Evolutionary conservation across 352 stramenopile genomes (phyloP).

Genomic region (Globisporangium alternatum): DNA sequence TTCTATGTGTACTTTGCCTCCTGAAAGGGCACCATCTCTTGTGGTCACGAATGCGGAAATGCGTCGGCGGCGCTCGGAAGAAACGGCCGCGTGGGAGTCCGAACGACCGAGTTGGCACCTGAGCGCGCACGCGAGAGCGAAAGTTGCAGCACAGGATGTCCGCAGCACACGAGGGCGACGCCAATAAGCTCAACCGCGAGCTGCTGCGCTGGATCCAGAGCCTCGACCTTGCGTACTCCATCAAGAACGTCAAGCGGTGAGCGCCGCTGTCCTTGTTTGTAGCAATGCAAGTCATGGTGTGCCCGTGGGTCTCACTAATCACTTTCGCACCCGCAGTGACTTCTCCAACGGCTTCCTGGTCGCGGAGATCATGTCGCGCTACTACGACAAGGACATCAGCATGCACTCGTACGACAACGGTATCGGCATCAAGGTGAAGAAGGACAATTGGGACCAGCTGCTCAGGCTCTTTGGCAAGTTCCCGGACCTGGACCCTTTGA

Average conservation of each 20-base stretch:
- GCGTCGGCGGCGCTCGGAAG: neutral
- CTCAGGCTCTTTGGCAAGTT: conserved; percentile 77
- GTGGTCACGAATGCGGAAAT: neutral
- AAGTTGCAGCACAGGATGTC: conserved; percentile 3
- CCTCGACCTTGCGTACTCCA: conserved; percentile 90
- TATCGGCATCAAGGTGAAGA: conserved; percentile 87
- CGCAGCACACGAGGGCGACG: conserved; percentile 18
- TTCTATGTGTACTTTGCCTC: conserved; percentile 2
- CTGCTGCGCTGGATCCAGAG: conserved; percentile 92
- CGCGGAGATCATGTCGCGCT: conserved; percentile 89
- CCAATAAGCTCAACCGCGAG: conserved; percentile 86
- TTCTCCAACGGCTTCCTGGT: conserved; percentile 91
- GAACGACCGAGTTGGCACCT: neutral
- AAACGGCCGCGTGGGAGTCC: neutral
- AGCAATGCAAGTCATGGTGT: too few species aligned
- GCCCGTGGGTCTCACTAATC: neutral
- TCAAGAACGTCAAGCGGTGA: conserved; percentile 92
- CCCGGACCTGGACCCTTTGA: conserved; percentile 59
- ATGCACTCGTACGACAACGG: conserved; percentile 94
- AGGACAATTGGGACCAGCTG: conserved; percentile 92
- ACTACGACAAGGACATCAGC: conserved; percentile 91
- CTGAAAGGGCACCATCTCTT: conserved; percentile 6
- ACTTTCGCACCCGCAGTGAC: conserved; percentile 38
- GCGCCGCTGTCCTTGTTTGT: conserved; percentile 10
- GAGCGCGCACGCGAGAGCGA: neutral